Conservation (phyloP, 768 basidiomycete species). For the Auriscalpium vulgare region DNA sequence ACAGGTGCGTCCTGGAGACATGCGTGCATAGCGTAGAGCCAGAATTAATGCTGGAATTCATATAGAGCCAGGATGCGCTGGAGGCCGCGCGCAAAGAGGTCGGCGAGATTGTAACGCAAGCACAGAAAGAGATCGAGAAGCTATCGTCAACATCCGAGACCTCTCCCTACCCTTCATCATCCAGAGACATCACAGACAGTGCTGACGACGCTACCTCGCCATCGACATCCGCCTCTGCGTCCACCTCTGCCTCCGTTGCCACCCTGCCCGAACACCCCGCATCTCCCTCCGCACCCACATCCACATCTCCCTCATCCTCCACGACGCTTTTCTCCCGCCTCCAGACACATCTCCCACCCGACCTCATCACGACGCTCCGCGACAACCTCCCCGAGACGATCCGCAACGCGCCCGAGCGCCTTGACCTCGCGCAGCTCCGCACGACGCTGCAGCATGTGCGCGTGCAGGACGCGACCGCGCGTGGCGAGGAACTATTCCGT, state of each 20-base stretch:
- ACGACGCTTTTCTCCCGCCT: constrained; percentile 58
- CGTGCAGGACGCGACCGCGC: constrained; percentile 46
- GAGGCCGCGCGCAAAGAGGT: constrained; percentile 69
- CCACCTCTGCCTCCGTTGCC: constrained; percentile 9
- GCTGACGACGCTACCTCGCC: constrained; percentile 16
- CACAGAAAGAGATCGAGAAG: constrained; percentile 69
- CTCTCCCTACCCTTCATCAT: constrained; percentile 17
- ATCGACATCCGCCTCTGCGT: constrained; percentile 17
- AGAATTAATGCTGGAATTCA: constrained; percentile 1
- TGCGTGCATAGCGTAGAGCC: neutral
- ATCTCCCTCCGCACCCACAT: neutral
- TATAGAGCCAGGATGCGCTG: constrained; percentile 61
- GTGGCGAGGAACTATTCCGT: constrained; percentile 51
- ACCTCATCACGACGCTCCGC: constrained; percentile 61
- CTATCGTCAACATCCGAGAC: constrained; percentile 33
- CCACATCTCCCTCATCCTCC: constrained; percentile 11
- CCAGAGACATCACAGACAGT: constrained; percentile 11
- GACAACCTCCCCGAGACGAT: constrained; percentile 51
- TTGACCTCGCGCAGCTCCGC: constrained; percentile 65
- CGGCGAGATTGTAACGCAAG: constrained; percentile 64
- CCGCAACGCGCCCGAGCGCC: constrained; percentile 39
- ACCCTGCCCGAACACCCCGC: constrained; percentile 1
- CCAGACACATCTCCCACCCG: constrained; percentile 68
- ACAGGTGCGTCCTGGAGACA: constrained; percentile 47
- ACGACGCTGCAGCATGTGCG: constrained; percentile 59